A percentile compares a stretch with the other conserved stretches of the same genome.
These are phyloP conservation scores for Patellifolia procumbens DNA, from an alignment of 179 eudicot genomes.

Conservation along the genomic window DNA sequence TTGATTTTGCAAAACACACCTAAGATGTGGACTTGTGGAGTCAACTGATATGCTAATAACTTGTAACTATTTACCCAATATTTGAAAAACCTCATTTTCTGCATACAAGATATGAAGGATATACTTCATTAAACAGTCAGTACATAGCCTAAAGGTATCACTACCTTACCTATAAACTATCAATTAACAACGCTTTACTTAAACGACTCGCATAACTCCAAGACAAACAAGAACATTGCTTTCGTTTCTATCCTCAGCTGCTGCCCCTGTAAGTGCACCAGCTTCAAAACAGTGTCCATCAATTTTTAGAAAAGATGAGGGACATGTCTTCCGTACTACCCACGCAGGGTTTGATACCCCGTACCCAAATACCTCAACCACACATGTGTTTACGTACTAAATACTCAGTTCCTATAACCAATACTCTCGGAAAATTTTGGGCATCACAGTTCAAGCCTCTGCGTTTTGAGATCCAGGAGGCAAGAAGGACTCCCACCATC, in stretches of 20 bases:
- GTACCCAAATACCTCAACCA: constrained; percentile 11
- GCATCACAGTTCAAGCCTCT: constrained; percentile 36
- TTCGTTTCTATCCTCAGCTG: not conserved
- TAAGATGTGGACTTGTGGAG: no score
- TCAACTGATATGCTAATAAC: not conserved
- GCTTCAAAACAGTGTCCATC: not conserved
- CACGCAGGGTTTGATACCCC: not conserved
- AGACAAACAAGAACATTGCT: constrained; percentile 1
- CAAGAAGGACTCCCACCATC: constrained; percentile 94
- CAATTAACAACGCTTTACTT: not conserved
- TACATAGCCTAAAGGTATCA: constrained; percentile 2
- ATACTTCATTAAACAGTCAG: not conserved
- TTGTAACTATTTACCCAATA: not conserved
- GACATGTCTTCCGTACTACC: not conserved
- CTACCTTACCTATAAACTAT: not conserved
- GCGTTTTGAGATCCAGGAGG: constrained; percentile 53
- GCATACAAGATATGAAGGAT: not conserved
- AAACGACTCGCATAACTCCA: not conserved
- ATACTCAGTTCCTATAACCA: not conserved
- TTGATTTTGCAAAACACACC: no score
- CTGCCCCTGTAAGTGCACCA: not conserved
- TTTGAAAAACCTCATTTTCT: not conserved
- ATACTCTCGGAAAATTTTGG: constrained; percentile 3
- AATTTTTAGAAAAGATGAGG: not conserved
- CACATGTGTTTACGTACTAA: not conserved